phyloP scores from a whole-genome alignment of 352 stramenopile species.

The Blastocystis sp. region DNA sequence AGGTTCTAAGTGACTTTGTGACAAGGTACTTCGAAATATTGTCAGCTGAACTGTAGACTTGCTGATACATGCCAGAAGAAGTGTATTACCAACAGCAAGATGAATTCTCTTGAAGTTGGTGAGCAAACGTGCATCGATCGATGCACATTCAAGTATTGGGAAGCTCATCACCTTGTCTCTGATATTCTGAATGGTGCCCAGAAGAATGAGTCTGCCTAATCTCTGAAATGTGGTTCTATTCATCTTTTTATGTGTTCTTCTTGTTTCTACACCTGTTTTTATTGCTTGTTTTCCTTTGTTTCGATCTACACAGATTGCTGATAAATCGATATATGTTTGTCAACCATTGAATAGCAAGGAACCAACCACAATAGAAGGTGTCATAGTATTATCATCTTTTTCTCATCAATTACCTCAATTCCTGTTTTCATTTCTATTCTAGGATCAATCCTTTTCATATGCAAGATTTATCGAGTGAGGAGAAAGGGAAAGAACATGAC shows the following conservation, averaged over 20 bases:
- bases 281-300: too few relatives aligned
- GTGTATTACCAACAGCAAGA: conserved; percentile 1
- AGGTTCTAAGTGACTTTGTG: not conserved
- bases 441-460: too few relatives aligned
- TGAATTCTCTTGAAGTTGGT: not conserved
- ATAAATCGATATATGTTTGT: too few relatives aligned
- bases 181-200: conserved; percentile 1
- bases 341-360: too few relatives aligned
- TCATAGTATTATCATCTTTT: too few relatives aligned
- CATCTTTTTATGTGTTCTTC: not conserved
- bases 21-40: not conserved
- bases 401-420: too few relatives aligned
- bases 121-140: conserved; percentile 13
- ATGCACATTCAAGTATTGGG: conserved; percentile 21
- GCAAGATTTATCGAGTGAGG: too few relatives aligned
- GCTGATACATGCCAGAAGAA: conserved; percentile 32
- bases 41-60: not conserved
- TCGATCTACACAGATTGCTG: too few relatives aligned
- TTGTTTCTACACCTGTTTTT: not conserved
- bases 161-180: not conserved
- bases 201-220: not conserved
- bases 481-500: too few relatives aligned
- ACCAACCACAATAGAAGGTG: too few relatives aligned
- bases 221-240: not conserved
- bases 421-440: too few relatives aligned